phyloP scores from a whole-genome alignment of 2,329 filamentous ascomycete species.

The Fusarium armeniacum region DNA sequence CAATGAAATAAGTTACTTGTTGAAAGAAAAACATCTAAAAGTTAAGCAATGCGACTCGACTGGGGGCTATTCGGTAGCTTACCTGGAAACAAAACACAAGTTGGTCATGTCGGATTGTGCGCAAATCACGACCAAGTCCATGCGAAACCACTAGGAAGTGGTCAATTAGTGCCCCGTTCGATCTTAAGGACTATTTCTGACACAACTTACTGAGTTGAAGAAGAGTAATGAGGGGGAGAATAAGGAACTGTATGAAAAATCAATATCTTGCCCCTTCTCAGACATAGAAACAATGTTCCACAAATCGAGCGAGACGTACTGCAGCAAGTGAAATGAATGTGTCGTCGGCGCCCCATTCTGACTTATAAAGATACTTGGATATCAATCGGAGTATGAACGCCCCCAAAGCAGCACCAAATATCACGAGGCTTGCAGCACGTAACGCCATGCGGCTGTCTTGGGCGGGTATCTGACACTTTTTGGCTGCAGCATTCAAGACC shows the following conservation, averaged over 20 bases:
- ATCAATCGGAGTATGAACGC: neutral
- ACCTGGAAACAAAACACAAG: neutral
- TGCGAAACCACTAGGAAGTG: neutral
- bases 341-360: neutral
- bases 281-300: accelerated
- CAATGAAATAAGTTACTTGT: neutral
- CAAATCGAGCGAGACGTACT: neutral
- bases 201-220: neutral
- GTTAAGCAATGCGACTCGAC: accelerated
- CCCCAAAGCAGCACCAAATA: neutral
- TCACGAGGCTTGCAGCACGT: neutral
- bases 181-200: too few relatives aligned
- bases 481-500: neutral
- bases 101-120: neutral
- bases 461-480: neutral
- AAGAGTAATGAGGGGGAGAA: neutral
- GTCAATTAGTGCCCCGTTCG: neutral
- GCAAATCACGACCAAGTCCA: neutral
- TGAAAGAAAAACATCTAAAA: neutral
- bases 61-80: accelerated
- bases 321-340: neutral
- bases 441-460: neutral
- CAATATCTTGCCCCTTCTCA: neutral
- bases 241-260: neutral
- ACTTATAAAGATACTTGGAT: neutral